These are phyloP conservation scores for Pythium dissotocum DNA, from an alignment of 352 stramenopile species.

Conservation along the genomic window DNA sequence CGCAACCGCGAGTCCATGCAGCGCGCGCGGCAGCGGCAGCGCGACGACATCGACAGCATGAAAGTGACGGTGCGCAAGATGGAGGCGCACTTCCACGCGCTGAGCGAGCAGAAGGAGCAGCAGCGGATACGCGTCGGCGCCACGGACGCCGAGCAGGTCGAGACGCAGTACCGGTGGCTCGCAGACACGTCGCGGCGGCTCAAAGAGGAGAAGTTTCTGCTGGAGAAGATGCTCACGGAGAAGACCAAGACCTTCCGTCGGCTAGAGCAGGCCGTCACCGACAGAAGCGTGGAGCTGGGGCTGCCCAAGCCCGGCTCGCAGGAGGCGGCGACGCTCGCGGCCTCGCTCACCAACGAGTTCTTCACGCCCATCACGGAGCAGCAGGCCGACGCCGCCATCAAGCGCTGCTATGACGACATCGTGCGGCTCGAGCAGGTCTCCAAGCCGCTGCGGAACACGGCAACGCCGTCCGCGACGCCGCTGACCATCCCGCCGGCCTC, in stretches of 20 bases:
- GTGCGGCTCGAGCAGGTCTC: slow-evolving; percentile 47
- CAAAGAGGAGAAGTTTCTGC: slow-evolving; percentile 61
- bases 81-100: slow-evolving; percentile 22
- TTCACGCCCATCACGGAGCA: slow-evolving; percentile 57
- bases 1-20: slow-evolving; percentile 37
- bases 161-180: slow-evolving; percentile 53
- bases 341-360: slow-evolving; percentile 32
- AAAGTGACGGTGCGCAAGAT: slow-evolving; percentile 23
- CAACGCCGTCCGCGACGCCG: not conserved
- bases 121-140: slow-evolving; percentile 13
- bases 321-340: slow-evolving; percentile 31
- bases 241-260: slow-evolving; percentile 47
- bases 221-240: slow-evolving; percentile 53
- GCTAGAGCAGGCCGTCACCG: slow-evolving; percentile 49
- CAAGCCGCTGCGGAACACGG: slow-evolving; percentile 27
- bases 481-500: slow-evolving; percentile 41
- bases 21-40: slow-evolving; percentile 27
- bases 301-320: slow-evolving; percentile 38
- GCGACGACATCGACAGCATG: slow-evolving; percentile 28
- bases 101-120: slow-evolving; percentile 24
- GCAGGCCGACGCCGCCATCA: slow-evolving; percentile 53
- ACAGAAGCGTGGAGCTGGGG: slow-evolving; percentile 48
- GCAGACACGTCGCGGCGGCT: slow-evolving; percentile 55
- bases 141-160: slow-evolving; percentile 7
- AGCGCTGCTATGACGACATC: slow-evolving; percentile 59